Evolutionary conservation across 352 stramenopile genomes (phyloP).

Genomic region (Globisporangium apiculatum): DNA sequence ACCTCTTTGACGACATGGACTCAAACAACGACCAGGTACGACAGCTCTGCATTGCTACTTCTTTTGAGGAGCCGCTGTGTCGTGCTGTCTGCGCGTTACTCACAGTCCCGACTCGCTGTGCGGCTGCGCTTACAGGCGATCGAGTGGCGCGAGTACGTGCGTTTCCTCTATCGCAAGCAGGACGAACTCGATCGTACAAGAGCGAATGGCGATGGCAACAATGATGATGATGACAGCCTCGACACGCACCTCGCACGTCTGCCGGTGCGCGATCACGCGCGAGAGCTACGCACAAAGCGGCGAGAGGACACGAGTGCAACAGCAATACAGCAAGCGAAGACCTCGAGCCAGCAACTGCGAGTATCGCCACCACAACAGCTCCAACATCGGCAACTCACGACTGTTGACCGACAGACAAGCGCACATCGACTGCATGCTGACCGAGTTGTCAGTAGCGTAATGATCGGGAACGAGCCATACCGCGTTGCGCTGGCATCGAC

Average conservation of each 20-base stretch:
- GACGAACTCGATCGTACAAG: not conserved
- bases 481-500: not conserved
- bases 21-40: slow-evolving; percentile 38
- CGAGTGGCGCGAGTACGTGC: slow-evolving; percentile 54
- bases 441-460: not conserved
- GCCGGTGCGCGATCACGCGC: slow-evolving; percentile 4
- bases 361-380: not conserved
- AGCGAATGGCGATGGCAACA: not conserved
- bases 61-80: too few species aligned
- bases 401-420: too few species aligned
- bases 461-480: not conserved
- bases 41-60: not conserved
- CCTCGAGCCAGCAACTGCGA: not conserved
- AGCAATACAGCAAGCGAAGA: not conserved
- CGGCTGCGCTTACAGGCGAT: slow-evolving; percentile 18
- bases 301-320: slow-evolving; percentile 17
- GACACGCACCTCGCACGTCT: not conserved
- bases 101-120: too few species aligned
- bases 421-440: too few species aligned
- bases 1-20: slow-evolving; percentile 46
- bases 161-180: slow-evolving; percentile 27
- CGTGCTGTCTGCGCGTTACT: too few species aligned
- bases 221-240: not conserved
- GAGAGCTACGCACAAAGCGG: slow-evolving; percentile 21
- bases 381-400: too few species aligned